A percentile compares a stretch with the other conserved stretches of the same genome.
These are phyloP conservation scores for Casuarina glauca DNA, from an alignment of 306 rosid genomes.

Conservation along the genomic window DNA sequence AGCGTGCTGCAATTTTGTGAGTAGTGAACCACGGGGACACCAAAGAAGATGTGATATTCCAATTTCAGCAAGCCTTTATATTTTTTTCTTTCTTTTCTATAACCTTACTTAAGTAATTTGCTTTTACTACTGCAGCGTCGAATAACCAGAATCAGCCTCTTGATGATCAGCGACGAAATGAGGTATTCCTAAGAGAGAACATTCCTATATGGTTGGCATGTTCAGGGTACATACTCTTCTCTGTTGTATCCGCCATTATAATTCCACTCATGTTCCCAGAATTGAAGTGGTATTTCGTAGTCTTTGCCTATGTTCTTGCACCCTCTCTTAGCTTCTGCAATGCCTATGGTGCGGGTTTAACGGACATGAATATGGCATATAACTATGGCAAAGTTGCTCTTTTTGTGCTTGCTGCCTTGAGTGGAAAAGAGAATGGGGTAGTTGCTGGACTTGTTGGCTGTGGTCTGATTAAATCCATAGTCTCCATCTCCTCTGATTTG, in stretches of 20 bases:
- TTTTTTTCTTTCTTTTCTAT: background rate
- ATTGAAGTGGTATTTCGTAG: slow-evolving; percentile 86
- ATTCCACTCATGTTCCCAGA: slow-evolving; percentile 88
- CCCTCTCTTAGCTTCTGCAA: slow-evolving; percentile 98
- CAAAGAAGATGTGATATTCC: background rate
- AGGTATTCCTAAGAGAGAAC: slow-evolving; percentile 72
- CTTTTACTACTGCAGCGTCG: slow-evolving; percentile 41
- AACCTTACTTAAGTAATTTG: slow-evolving; percentile 25
- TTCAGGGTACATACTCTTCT: slow-evolving; percentile 62
- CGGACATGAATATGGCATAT: slow-evolving; percentile 97
- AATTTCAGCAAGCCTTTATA: slow-evolving; percentile 14
- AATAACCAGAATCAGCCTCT: slow-evolving; percentile 43
- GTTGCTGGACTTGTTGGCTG: slow-evolving; percentile 97
- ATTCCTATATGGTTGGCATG: slow-evolving; percentile 86
- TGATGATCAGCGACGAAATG: slow-evolving; percentile 73
- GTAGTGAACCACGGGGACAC: background rate
- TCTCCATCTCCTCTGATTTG: slow-evolving; percentile 88
- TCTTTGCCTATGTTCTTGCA: slow-evolving; percentile 72
- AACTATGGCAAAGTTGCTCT: slow-evolving; percentile 98
- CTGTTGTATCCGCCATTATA: slow-evolving; percentile 68
- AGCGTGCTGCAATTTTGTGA: slow-evolving; percentile 1
- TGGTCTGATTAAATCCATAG: slow-evolving; percentile 90
- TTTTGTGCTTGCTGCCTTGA: slow-evolving; percentile 77
- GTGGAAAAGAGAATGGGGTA: slow-evolving; percentile 68
- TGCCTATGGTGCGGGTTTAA: slow-evolving; percentile 95